These are phyloP conservation scores for Aureobasidium sp. DNA, from an alignment of 2,329 filamentous ascomycete genomes.

Conservation along the genomic window DNA sequence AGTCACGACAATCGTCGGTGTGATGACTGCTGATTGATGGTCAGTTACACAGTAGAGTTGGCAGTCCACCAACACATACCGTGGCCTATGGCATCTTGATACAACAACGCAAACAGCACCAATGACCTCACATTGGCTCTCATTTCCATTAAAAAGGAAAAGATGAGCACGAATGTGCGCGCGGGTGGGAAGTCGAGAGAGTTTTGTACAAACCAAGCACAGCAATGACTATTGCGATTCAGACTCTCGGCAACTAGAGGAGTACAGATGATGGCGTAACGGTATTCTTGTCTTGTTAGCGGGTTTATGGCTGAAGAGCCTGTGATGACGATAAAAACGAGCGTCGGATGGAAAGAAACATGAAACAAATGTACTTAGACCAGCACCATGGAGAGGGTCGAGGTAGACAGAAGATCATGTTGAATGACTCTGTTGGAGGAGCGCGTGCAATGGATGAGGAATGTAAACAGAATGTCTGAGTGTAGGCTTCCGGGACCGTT, in stretches of 20 bases:
- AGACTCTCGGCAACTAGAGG: neutral
- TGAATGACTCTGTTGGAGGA: neutral
- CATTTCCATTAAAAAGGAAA: neutral
- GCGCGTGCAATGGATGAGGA: neutral
- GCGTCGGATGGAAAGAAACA: neutral
- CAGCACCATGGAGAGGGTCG: neutral
- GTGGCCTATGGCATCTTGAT: neutral
- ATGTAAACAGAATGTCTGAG: slow-evolving; percentile 3
- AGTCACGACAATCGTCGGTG: slow-evolving; percentile 5
- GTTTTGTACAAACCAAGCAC: neutral
- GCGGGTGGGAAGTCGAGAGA: neutral
- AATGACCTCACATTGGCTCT: neutral
- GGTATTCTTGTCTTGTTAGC: neutral
- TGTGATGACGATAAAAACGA: neutral
- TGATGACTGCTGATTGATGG: neutral
- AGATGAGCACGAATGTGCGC: neutral
- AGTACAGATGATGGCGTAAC: neutral
- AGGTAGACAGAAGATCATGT: neutral
- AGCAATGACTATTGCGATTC: neutral
- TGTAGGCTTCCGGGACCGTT: neutral
- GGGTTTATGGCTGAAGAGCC: neutral
- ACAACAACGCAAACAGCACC: neutral
- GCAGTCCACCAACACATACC: neutral
- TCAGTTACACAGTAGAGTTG: neutral
- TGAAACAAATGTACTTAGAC: neutral